Percentiles rank a stretch among this genome's conserved stretches.
Evolutionary conservation across 2,329 filamentous ascomycete genomes (phyloP).

Genomic region (Proliferodiscus dingleyae): DNA sequence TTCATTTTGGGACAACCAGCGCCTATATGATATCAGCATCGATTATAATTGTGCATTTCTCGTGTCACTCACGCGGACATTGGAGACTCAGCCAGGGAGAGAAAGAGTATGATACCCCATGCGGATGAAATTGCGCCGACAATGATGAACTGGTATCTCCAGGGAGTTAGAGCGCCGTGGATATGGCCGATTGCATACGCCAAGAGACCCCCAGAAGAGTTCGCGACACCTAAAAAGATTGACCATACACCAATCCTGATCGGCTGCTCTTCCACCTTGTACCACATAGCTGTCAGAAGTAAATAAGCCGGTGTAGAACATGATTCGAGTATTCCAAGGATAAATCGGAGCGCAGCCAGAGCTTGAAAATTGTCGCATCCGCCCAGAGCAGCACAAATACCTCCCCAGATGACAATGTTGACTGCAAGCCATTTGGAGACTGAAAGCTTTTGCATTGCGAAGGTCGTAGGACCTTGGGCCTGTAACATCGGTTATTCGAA

Average conservation of each 20-base stretch:
- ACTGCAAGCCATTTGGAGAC: neutral
- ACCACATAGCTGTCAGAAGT: conserved; percentile 61
- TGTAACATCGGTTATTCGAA: too few species aligned
- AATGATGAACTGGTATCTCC: conserved; percentile 64
- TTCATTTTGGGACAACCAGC: neutral
- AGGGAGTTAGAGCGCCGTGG: conserved; percentile 45
- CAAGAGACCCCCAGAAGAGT: conserved; percentile 52
- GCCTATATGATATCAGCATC: too few species aligned
- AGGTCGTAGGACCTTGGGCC: too few species aligned
- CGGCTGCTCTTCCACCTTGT: conserved; percentile 58
- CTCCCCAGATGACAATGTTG: conserved; percentile 38
- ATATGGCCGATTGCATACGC: conserved; percentile 60
- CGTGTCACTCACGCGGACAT: conserved; percentile 36
- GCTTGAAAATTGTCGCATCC: conserved; percentile 37
- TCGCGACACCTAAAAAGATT: conserved; percentile 55
- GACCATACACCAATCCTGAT: conserved; percentile 53
- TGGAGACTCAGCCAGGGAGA: conserved; percentile 57
- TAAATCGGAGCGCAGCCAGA: conserved; percentile 37
- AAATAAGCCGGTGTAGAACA: conserved; percentile 49
- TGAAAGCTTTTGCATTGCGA: too few species aligned
- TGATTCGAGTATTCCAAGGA: conserved; percentile 39
- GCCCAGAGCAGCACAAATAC: conserved; percentile 41
- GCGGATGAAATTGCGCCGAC: conserved; percentile 34
- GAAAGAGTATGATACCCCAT: conserved; percentile 31
- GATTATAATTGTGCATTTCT: too few species aligned